A percentile compares a stretch with the other conserved stretches of the same genome.
Conservation (phyloP, 805 yeast species). For the Tetrapisispora iriomotensis region DNA sequence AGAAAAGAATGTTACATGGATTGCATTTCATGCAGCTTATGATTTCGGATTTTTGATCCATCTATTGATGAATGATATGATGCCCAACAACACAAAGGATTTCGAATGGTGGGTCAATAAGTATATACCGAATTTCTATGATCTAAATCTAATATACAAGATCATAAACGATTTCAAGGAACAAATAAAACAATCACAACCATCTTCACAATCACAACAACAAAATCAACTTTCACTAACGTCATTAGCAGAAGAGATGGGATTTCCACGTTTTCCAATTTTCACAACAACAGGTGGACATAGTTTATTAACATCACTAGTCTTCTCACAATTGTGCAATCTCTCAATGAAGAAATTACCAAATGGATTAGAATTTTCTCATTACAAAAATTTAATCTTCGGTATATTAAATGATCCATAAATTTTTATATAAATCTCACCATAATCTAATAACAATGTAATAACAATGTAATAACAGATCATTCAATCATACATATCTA, state of each 20-base stretch:
- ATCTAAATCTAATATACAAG: slow-evolving; percentile 52
- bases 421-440: no score
- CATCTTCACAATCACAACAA: slow-evolving; percentile 3
- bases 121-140: slow-evolving; percentile 76
- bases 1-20: slow-evolving; percentile 63
- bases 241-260: slow-evolving; percentile 58
- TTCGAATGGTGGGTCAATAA: slow-evolving; percentile 60
- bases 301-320: slow-evolving; percentile 51
- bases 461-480: background rate
- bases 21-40: slow-evolving; percentile 88
- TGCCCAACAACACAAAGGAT: slow-evolving; percentile 75
- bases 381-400: slow-evolving; percentile 43
- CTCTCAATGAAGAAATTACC: slow-evolving; percentile 28
- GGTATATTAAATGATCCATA: slow-evolving; percentile 31
- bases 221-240: slow-evolving; percentile 33
- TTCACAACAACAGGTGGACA: slow-evolving; percentile 55
- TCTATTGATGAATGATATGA: slow-evolving; percentile 57
- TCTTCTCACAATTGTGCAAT: slow-evolving; percentile 47
- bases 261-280: slow-evolving; percentile 49
- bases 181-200: slow-evolving; percentile 12
- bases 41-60: slow-evolving; percentile 86
- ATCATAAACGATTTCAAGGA: slow-evolving; percentile 23
- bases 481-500: background rate
- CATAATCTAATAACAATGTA: no score
- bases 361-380: slow-evolving; percentile 29